A percentile compares a stretch with the other conserved stretches of the same genome.
Evolutionary conservation across 495 filamentous ascomycete genomes (phyloP).

Genomic region (Talaromyces nanjingensis): DNA sequence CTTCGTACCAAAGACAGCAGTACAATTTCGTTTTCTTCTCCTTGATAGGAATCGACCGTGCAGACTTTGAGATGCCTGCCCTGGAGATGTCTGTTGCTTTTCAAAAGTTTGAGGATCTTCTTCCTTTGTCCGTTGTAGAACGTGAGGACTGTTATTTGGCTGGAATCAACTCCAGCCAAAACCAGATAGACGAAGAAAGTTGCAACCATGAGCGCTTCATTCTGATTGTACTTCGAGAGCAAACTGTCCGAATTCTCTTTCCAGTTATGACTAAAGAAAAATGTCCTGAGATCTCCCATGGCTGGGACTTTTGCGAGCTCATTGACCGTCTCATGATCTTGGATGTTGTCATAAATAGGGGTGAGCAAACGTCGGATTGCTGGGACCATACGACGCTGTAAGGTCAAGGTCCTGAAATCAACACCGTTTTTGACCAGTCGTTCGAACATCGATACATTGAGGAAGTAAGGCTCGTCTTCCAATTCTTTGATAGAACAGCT

Average conservation of each 20-base stretch:
- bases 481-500: constrained; percentile 49
- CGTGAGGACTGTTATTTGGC: constrained; percentile 76
- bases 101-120: constrained; percentile 47
- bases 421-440: constrained; percentile 66
- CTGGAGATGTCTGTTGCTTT: constrained; percentile 40
- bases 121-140: constrained; percentile 88
- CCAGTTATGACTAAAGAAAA: constrained; percentile 68
- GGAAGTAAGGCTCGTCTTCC: constrained; percentile 48
- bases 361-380: constrained; percentile 57
- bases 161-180: constrained; percentile 50
- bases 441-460: constrained; percentile 70
- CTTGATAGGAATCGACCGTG: constrained; percentile 92
- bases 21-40: constrained; percentile 86
- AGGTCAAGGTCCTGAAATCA: constrained; percentile 49
- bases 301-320: constrained; percentile 60
- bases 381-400: constrained; percentile 67
- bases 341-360: constrained; percentile 60
- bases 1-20: constrained; percentile 80
- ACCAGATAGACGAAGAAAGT: constrained; percentile 66
- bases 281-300: constrained; percentile 65
- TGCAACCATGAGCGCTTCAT: constrained; percentile 74
- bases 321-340: constrained; percentile 64
- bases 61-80: constrained; percentile 54
- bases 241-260: constrained; percentile 58
- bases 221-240: constrained; percentile 62